Percentiles rank a stretch among this genome's conserved stretches.
Conservation (phyloP, 1,284 basidiomycete species). For the Paramarasmius palmivorus region DNA sequence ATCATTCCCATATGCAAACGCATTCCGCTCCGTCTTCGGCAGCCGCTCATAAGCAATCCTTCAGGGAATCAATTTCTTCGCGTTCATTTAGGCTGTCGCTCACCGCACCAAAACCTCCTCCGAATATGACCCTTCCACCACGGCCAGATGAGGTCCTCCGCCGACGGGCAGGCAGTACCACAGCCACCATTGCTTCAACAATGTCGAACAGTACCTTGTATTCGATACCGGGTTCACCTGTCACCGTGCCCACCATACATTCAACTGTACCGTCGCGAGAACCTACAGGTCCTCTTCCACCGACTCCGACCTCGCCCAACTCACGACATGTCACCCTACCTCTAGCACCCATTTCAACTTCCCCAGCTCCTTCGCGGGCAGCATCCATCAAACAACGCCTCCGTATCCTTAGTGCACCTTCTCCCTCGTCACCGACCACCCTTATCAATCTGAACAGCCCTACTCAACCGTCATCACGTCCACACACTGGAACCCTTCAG, state of each 20-base stretch:
- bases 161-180: conserved; percentile 36
- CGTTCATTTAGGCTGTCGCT: conserved; percentile 60
- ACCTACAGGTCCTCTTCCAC: conserved; percentile 46
- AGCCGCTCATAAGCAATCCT: conserved; percentile 39
- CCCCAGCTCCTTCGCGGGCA: conserved; percentile 31
- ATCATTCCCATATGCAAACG: neutral
- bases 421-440: conserved; percentile 28
- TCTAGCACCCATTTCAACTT: conserved; percentile 16
- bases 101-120: conserved; percentile 62
- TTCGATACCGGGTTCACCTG: conserved; percentile 46
- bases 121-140: conserved; percentile 53
- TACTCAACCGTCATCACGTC: conserved; percentile 13
- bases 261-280: conserved; percentile 40
- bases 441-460: conserved; percentile 3
- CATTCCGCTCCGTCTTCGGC: conserved; percentile 18
- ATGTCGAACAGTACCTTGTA: conserved; percentile 29
- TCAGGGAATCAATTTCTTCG: conserved; percentile 50
- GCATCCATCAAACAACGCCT: conserved; percentile 58
- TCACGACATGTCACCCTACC: conserved; percentile 20
- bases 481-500: conserved; percentile 17
- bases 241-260: conserved; percentile 27
- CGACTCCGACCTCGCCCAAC: conserved; percentile 13
- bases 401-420: conserved; percentile 61
- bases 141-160: conserved; percentile 53
- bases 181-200: conserved; percentile 16